phyloP scores from a whole-genome alignment of 768 basidiomycete genomes.

The Cyclocybe cylindracea region DNA sequence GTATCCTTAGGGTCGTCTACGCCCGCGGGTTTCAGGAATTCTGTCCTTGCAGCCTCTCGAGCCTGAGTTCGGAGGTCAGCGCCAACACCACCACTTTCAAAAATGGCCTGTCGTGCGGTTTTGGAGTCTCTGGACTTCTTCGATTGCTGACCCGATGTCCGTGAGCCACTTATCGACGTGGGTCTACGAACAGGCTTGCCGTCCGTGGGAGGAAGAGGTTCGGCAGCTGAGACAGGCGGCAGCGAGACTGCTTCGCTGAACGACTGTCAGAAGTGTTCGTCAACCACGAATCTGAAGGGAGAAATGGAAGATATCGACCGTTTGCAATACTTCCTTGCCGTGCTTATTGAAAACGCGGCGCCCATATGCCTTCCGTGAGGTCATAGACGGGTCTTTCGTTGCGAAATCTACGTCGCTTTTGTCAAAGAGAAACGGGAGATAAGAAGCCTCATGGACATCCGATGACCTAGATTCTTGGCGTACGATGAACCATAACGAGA shows the following conservation, averaged over 20 bases:
- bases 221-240: background rate
- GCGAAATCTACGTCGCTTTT: no score
- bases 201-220: constrained; percentile 9
- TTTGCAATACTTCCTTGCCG: constrained; percentile 33
- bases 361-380: constrained; percentile 27
- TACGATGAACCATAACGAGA: background rate
- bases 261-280: background rate
- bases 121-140: constrained; percentile 33
- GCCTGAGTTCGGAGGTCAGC: constrained; percentile 43
- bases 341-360: constrained; percentile 45
- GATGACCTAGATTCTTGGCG: constrained; percentile 17
- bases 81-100: constrained; percentile 49
- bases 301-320: constrained; percentile 8
- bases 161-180: constrained; percentile 26
- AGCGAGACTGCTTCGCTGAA: constrained; percentile 1
- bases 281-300: background rate
- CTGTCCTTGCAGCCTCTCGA: constrained; percentile 15
- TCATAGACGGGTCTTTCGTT: no score
- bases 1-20: constrained; percentile 42
- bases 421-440: constrained; percentile 62
- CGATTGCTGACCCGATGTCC: constrained; percentile 22
- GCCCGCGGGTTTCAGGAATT: constrained; percentile 58
- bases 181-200: constrained; percentile 28
- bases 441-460: constrained; percentile 60
- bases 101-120: constrained; percentile 44